Evolutionary conservation across 2,329 filamentous ascomycete species (phyloP), one percentile per base, ranked within the genome.

Genomic region (Thielaviopsis ethacetica): DNA sequence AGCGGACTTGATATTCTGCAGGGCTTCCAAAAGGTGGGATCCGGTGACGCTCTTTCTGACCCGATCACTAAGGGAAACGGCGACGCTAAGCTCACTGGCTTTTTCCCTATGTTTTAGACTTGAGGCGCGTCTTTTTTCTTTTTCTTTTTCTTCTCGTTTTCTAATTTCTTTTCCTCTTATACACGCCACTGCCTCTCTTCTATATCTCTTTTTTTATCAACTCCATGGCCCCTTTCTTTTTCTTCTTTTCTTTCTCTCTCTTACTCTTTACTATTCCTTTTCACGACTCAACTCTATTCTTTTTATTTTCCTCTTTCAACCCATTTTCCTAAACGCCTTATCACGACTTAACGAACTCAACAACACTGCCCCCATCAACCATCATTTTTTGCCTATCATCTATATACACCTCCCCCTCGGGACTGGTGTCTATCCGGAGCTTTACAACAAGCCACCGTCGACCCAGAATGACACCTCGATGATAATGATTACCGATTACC

Each of bases 11-110:
- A 90, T 65, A 84, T 90, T 63, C 77, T 86, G 53, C 83, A 87
- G 66, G 85, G 85, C 10, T 90, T 89, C 65, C 81, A 85, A 67
- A 86, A 84, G 72, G 89, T 90, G 67, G 85, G 85, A 53, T 58
- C 56, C 24, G 56, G 56, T 24, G 59, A 61, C 72, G 74, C 53
- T 73, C 67, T 63, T 66, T 67, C 30, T 67, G 65, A 59, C 59
- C 67, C 61, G 62, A 67, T 65, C 49, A 62, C 66, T 38, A 65
- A 65, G 60, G 63, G 64, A 5, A 38, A 49, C 19, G 53, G 22
- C 38, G 53, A 26, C n/a, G 64, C 67, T 58, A 65, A 66, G 53
- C 65, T 67, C 56, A 54, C 63, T 17, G 55, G 38, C 44, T 59
- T 51, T 38, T 61, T 59, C 49, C 56, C 59, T 24, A 55, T 61